Percentiles rank a stretch among this genome's conserved stretches.
Evolutionary conservation across 352 stramenopile species (phyloP).

Genomic region (Lagenidium giganteum): DNA sequence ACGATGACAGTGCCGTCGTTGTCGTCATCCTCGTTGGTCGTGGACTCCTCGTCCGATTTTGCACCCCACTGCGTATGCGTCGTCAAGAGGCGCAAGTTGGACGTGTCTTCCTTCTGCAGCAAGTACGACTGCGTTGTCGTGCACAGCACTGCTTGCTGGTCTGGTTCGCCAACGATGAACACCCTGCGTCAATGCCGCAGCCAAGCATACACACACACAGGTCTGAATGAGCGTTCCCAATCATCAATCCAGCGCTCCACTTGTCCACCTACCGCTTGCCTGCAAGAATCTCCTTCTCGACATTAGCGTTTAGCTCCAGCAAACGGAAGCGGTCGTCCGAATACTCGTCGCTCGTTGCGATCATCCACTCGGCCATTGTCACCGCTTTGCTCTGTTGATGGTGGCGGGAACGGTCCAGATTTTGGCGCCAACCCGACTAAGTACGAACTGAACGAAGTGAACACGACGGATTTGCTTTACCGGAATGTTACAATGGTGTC

Average conservation of each 20-base stretch:
- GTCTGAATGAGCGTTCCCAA: not conserved
- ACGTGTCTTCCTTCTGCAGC: slow-evolving; percentile 78
- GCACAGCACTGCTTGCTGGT: slow-evolving; percentile 64
- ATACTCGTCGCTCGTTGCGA: too few relatives aligned
- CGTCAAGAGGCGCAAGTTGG: slow-evolving; percentile 71
- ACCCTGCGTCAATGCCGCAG: slow-evolving; percentile 21
- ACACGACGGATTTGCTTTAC: slow-evolving; percentile 10
- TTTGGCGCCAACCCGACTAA: slow-evolving; percentile 1
- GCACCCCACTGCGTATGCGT: slow-evolving; percentile 42
- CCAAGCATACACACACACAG: not conserved
- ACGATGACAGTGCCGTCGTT: slow-evolving; percentile 34
- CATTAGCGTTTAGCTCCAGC: slow-evolving; percentile 55
- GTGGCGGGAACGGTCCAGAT: too few relatives aligned
- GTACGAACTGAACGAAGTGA: too few relatives aligned
- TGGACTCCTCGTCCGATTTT: not conserved
- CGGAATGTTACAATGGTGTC: slow-evolving; percentile 16
- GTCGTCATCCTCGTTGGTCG: slow-evolving; percentile 14
- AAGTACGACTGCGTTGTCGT: slow-evolving; percentile 64
- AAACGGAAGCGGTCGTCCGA: slow-evolving; percentile 48
- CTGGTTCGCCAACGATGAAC: slow-evolving; percentile 53
- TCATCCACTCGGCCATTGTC: too few relatives aligned
- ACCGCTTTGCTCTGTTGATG: too few relatives aligned
- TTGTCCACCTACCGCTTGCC: slow-evolving; percentile 12
- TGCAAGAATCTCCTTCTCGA: slow-evolving; percentile 42
- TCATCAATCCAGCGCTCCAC: too few relatives aligned